Evolutionary conservation across 805 yeast species (phyloP).

Genomic region (Yamadazyma ubonensis): DNA sequence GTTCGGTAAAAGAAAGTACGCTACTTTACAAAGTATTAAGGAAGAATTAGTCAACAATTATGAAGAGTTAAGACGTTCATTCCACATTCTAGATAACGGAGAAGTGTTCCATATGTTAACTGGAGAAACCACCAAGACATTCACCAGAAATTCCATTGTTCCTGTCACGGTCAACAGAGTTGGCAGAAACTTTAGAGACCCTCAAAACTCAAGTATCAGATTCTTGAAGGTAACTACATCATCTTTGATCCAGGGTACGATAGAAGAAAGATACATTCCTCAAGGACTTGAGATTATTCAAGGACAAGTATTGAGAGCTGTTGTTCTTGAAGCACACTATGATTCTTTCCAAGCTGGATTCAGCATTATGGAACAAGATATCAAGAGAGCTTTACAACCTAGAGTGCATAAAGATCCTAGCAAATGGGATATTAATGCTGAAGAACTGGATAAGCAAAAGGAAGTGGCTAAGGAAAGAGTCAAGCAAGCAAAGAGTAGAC

Average conservation of each 20-base stretch:
- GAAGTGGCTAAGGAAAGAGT: constrained; percentile 64
- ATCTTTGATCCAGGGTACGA: constrained; percentile 42
- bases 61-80: constrained; percentile 77
- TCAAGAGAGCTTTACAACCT: constrained; percentile 52
- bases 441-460: constrained; percentile 57
- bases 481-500: constrained; percentile 67
- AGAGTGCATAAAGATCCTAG: constrained; percentile 52
- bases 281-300: constrained; percentile 42
- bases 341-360: constrained; percentile 72
- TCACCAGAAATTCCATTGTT: constrained; percentile 66
- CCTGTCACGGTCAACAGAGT: constrained; percentile 75
- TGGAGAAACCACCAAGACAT: constrained; percentile 73
- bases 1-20: constrained; percentile 70
- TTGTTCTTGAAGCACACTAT: constrained; percentile 67
- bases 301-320: constrained; percentile 88
- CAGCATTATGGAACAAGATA: constrained; percentile 65
- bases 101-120: constrained; percentile 89
- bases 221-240: constrained; percentile 42
- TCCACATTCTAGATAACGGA: constrained; percentile 59
- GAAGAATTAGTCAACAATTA: constrained; percentile 86
- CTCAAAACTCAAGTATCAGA: constrained; percentile 44
- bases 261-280: constrained; percentile 46
- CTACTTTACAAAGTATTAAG: constrained; percentile 78
- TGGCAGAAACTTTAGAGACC: constrained; percentile 58
- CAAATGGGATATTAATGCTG: constrained; percentile 81